A percentile compares a stretch with the other conserved stretches of the same genome.
Evolutionary conservation across 208 protist species (phyloP).

Genomic region (Angomonas ambiguus): DNA sequence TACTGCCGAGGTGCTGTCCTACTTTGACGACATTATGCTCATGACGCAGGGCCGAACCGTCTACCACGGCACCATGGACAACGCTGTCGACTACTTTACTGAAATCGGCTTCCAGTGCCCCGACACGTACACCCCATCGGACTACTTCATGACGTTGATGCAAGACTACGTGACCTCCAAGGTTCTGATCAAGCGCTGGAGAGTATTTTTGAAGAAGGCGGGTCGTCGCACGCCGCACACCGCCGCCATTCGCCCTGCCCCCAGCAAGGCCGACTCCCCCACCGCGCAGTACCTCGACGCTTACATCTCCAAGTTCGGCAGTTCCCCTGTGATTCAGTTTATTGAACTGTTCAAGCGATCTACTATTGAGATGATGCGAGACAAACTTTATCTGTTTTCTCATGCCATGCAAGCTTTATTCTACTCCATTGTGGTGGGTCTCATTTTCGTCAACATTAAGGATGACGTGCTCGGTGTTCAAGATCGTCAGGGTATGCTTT

Average conservation of each 20-base stretch:
- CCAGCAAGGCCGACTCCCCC: constrained; percentile 55
- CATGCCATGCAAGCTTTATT: constrained; percentile 67
- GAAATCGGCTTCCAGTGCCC: constrained; percentile 37
- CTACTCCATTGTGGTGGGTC: constrained; percentile 66
- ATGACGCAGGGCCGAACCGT: constrained; percentile 67
- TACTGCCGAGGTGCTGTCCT: constrained; percentile 69
- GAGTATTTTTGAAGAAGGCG: constrained; percentile 51
- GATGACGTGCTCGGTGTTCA: constrained; percentile 66
- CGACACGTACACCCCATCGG: constrained; percentile 64
- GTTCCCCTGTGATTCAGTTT: constrained; percentile 50
- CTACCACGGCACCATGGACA: constrained; percentile 73
- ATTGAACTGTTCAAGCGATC: constrained; percentile 57
- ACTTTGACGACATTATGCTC: constrained; percentile 84
- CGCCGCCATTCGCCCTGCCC: constrained; percentile 40
- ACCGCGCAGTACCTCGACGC: constrained; percentile 78
- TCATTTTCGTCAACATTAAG: constrained; percentile 80
- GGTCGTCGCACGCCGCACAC: constrained; percentile 43
- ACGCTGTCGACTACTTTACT: constrained; percentile 44
- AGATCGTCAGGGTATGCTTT: constrained; percentile 66
- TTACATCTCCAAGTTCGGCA: constrained; percentile 51
- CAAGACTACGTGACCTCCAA: constrained; percentile 57
- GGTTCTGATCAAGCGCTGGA: constrained; percentile 60
- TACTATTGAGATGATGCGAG: constrained; percentile 64
- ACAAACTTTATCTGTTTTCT: constrained; percentile 50
- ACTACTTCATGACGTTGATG: constrained; percentile 86